Percentiles rank a stretch among this genome's conserved stretches.
phyloP scores from a whole-genome alignment of 495 filamentous ascomycete species.

The Schizothecium vesticola region DNA sequence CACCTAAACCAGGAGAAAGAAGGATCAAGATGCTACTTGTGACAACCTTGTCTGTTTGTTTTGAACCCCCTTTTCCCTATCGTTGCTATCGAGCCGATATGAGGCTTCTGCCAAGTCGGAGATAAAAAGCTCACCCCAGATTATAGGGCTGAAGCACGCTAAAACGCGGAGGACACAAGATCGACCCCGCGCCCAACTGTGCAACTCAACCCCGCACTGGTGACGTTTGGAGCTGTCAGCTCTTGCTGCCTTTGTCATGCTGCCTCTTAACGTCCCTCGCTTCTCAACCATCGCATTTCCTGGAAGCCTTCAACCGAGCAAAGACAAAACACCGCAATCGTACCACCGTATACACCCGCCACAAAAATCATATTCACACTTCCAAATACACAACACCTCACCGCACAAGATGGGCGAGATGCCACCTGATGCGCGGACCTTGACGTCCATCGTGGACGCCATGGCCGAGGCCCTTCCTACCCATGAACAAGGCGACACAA shows the following conservation, averaged over 20 bases:
- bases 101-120: not conserved
- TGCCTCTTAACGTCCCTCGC: not conserved
- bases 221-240: not conserved
- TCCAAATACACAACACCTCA: not conserved
- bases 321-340: not conserved
- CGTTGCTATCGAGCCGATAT: not conserved
- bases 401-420: constrained; percentile 9
- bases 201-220: not conserved
- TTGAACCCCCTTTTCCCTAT: not conserved
- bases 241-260: not conserved
- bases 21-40: too few relatives aligned
- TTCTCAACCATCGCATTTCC: not conserved
- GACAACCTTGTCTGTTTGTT: not conserved
- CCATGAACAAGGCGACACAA: constrained; percentile 43
- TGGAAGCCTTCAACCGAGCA: not conserved
- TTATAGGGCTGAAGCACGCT: not conserved
- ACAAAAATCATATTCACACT: not conserved
- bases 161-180: not conserved
- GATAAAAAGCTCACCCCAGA: not conserved
- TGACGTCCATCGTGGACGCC: constrained; percentile 41
- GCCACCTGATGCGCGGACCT: constrained; percentile 21
- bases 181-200: not conserved
- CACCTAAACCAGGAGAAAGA: too few relatives aligned
- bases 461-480: constrained; percentile 57
- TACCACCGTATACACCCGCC: not conserved